Evolutionary conservation across 2,329 filamentous ascomycete genomes (phyloP), one percentile per base, ranked within the genome.

Genomic region (Tolypocladium tropicale): DNA sequence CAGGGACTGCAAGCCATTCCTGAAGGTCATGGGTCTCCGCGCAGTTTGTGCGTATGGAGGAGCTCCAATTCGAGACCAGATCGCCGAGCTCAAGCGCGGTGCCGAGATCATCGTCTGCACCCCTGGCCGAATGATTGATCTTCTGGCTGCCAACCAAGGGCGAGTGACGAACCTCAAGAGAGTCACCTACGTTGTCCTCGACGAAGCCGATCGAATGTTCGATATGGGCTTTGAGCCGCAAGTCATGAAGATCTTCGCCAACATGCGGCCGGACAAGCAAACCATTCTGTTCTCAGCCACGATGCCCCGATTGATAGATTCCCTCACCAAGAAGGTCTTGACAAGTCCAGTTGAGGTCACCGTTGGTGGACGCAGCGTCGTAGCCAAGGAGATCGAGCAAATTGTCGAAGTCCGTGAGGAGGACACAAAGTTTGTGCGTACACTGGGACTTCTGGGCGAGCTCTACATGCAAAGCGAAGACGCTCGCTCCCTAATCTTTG

Each of bases 221-320:
- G 94, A 99, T 70, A 97, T 99, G 94, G 94, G 94, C 16, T 99
- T 99, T 67, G 93, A 96, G 72, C 93, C 94, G 2, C 94, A 99
- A 70, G 92, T 99, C 55, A 94, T 94, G 84, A 96, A 95, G 72
- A 94, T 99, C 57, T 85, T 97, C 68, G 84, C 85, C 62, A 96
- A 94, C 65, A 88, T 96, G 69, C 86, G 94, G 52, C 92, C 94
- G 0, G 89, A 96, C 68, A 86, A 89, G 53, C 94, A 99, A 69
- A 96, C 91, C 0, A 91, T 97, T 53, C 79, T 97, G 28, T 99
- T 97, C 71, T 97, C 94, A 0, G 94, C 94, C 4, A 99, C 94
- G 0, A 96, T 97, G 78, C 94, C 94, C 23, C 85, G 88, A 51
- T 92, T 93, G 61, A 95, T 99, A 79, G 90, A 96, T 68, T 85